phyloP scores from a whole-genome alignment of 345 rosid genomes.

The Barbarea vulgaris region DNA sequence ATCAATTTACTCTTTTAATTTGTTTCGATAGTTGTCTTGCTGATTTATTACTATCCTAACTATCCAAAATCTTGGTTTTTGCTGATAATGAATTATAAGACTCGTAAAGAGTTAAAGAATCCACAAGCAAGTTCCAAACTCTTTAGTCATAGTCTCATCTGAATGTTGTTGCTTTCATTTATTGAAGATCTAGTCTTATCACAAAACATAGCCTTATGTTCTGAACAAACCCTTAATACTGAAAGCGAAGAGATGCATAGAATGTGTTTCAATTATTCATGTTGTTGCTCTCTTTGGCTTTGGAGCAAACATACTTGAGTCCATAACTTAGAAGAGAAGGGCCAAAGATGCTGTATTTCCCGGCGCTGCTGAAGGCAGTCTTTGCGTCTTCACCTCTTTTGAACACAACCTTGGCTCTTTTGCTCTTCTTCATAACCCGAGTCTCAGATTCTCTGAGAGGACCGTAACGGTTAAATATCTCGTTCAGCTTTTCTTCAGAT shows the following conservation, averaged over 20 bases:
- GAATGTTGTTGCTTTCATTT: background rate
- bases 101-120: background rate
- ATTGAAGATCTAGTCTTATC: background rate
- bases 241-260: background rate
- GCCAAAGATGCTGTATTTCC: conserved; percentile 62
- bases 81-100: no score
- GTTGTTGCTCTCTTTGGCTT: background rate
- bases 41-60: background rate
- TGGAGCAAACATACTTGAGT: conserved; percentile 44
- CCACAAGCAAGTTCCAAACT: no score
- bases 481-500: conserved; percentile 47
- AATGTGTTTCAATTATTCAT: background rate
- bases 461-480: conserved; percentile 59
- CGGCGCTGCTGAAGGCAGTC: conserved; percentile 64
- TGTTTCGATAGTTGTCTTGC: rapidly evolving
- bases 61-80: background rate
- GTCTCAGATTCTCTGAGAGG: conserved; percentile 51
- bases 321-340: conserved; percentile 64
- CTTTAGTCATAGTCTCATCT: background rate
- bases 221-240: background rate
- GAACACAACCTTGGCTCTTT: conserved; percentile 62
- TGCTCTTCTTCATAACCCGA: conserved; percentile 51
- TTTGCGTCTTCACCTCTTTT: conserved; percentile 55
- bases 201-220: background rate
- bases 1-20: background rate